These are phyloP conservation scores for Myrmaecium sp. DNA, from an alignment of 2,329 filamentous ascomycete genomes.

Conservation along the genomic window DNA sequence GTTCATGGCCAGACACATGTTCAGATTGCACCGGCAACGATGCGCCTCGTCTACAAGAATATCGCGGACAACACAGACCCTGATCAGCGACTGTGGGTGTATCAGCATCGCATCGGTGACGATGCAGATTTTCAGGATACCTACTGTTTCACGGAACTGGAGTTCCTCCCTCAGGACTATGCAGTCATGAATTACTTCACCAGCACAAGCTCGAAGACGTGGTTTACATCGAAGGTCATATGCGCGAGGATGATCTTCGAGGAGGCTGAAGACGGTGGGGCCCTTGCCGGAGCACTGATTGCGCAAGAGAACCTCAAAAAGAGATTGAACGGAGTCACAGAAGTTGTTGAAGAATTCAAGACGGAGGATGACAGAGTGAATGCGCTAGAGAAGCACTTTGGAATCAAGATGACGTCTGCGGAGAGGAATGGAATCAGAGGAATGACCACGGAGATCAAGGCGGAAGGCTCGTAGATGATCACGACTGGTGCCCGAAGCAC, in stretches of 20 bases:
- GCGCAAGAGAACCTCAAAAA: constrained; percentile 27
- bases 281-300: constrained; percentile 21
- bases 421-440: constrained; percentile 23
- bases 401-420: constrained; percentile 21
- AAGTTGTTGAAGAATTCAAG: constrained; percentile 21
- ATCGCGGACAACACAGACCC: constrained; percentile 16
- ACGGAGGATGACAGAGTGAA: constrained; percentile 27
- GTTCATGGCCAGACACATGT: constrained; percentile 7
- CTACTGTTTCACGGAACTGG: constrained; percentile 43
- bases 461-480: constrained; percentile 2
- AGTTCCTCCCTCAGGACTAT: constrained; percentile 18
- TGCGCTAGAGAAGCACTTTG: constrained; percentile 27
- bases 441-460: constrained; percentile 17
- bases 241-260: constrained; percentile 38
- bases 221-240: constrained; percentile 16
- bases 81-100: constrained; percentile 27
- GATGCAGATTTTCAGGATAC: constrained; percentile 38
- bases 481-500: not conserved
- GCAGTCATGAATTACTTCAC: constrained; percentile 17
- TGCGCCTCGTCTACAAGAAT: constrained; percentile 17
- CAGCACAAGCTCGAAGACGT: constrained; percentile 15
- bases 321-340: constrained; percentile 26
- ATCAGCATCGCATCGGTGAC: constrained; percentile 17
- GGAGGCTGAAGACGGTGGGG: constrained; percentile 15
- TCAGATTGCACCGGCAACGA: constrained; percentile 16